These are phyloP conservation scores for Arthromyces matolae DNA, from an alignment of 768 basidiomycete species.

Conservation along the genomic window DNA sequence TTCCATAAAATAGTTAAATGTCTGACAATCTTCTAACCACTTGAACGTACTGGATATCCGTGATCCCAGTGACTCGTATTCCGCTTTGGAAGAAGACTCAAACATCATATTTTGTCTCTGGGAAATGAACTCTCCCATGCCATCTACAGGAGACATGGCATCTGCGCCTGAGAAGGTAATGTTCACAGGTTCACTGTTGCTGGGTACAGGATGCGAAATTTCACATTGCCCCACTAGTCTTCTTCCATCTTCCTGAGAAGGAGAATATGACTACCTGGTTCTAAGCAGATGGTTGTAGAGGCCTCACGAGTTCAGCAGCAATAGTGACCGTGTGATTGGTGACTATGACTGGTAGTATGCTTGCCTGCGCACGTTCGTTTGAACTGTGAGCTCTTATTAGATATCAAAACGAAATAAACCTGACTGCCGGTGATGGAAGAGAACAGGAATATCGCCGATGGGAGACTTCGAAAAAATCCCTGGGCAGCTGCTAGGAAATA, in stretches of 20 bases:
- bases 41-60: conserved; percentile 56
- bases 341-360: conserved; percentile 86
- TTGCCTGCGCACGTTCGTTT: conserved; percentile 43
- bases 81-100: conserved; percentile 47
- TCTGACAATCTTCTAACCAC: conserved; percentile 1
- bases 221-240: conserved; percentile 89
- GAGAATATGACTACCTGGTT: conserved; percentile 1
- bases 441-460: conserved; percentile 92
- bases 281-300: conserved; percentile 18
- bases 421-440: conserved; percentile 86
- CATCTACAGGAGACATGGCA: conserved; percentile 48
- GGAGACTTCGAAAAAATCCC: conserved; percentile 86
- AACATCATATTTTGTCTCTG: conserved; percentile 65
- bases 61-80: conserved; percentile 54
- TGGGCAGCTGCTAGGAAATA: conserved; percentile 89
- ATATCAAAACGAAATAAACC: conserved; percentile 20
- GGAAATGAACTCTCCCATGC: conserved; percentile 44
- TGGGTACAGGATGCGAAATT: conserved; percentile 78
- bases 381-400: conserved; percentile 13
- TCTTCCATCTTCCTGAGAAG: conserved; percentile 63
- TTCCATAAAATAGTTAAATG: conserved; percentile 23
- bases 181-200: conserved; percentile 24
- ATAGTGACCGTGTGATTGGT: conserved; percentile 97
- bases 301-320: conserved; percentile 77
- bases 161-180: conserved; percentile 30